Percentiles rank a stretch among this genome's conserved stretches.
These are phyloP conservation scores for Phialophora expanda DNA, from an alignment of 2,329 filamentous ascomycete genomes.

Conservation along the genomic window DNA sequence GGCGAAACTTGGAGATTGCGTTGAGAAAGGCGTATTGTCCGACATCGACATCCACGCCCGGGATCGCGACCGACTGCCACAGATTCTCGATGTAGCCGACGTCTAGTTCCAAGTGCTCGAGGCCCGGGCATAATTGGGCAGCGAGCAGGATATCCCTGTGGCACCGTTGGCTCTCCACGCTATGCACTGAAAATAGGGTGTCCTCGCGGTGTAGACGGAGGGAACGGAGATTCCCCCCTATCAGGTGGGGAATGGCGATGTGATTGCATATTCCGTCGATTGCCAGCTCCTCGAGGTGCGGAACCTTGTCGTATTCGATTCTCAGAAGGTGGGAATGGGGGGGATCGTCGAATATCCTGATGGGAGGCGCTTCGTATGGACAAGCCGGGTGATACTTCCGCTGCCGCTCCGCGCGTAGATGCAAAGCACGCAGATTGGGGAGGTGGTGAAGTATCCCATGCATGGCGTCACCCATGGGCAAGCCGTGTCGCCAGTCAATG, in stretches of 20 bases:
- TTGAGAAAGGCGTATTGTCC: conserved; percentile 37
- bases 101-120: conserved; percentile 38
- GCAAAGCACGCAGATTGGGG: conserved; percentile 28
- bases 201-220: conserved; percentile 34
- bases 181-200: conserved; percentile 22
- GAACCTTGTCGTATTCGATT: conserved; percentile 29
- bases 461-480: conserved; percentile 26
- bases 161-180: conserved; percentile 29
- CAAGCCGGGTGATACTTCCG: conserved; percentile 25
- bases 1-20: conserved; percentile 36
- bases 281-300: conserved; percentile 32
- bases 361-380: conserved; percentile 17
- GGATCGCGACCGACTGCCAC: conserved; percentile 39
- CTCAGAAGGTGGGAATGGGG: conserved; percentile 17
- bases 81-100: conserved; percentile 37
- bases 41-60: conserved; percentile 39
- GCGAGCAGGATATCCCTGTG: conserved; percentile 31
- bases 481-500: conserved; percentile 22
- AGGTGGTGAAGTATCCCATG: conserved; percentile 23
- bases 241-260: conserved; percentile 33
- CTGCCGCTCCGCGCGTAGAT: conserved; percentile 24
- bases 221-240: conserved; percentile 25
- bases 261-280: conserved; percentile 38
- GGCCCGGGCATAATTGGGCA: conserved; percentile 29
- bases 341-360: conserved; percentile 14